Percentiles rank a stretch among this genome's conserved stretches.
Evolutionary conservation across 495 filamentous ascomycete genomes (phyloP).

Genomic region (Penicillium steckii): DNA sequence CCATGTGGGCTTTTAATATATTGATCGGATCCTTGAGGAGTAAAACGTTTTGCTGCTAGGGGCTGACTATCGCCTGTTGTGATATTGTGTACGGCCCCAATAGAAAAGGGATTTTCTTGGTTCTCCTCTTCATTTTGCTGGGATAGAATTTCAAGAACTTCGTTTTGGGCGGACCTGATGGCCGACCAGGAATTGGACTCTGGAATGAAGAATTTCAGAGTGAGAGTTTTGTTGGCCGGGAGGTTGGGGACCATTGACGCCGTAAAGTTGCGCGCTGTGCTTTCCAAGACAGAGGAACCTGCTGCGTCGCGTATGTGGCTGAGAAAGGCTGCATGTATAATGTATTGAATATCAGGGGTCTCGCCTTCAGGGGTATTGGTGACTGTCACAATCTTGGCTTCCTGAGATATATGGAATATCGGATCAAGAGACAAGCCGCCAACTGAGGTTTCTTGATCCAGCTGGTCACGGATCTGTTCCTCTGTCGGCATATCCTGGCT

Average conservation of each 20-base stretch:
- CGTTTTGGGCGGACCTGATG: constrained; percentile 10
- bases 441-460: constrained; percentile 5
- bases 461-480: constrained; percentile 15
- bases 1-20: neutral
- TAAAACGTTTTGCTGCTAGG: constrained; percentile 1
- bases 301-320: constrained; percentile 4
- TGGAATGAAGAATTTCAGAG: constrained; percentile 15
- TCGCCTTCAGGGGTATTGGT: constrained; percentile 12
- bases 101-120: constrained; percentile 1
- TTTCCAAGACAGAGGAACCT: constrained; percentile 7
- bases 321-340: constrained; percentile 15
- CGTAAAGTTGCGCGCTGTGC: constrained; percentile 16
- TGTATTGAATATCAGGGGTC: constrained; percentile 15
- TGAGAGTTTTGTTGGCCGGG: constrained; percentile 11
- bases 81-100: constrained; percentile 13
- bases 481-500: neutral
- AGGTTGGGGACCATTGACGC: constrained; percentile 12
- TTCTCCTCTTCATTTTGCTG: constrained; percentile 4
- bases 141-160: constrained; percentile 3
- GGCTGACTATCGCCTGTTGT: neutral
- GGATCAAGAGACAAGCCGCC: constrained; percentile 7
- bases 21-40: neutral
- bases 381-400: constrained; percentile 8
- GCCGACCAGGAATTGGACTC: constrained; percentile 12
- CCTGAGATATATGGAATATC: constrained; percentile 10